Conservation (phyloP, 2,329 filamentous ascomycete species). For the Hypoxylon sp. region DNA sequence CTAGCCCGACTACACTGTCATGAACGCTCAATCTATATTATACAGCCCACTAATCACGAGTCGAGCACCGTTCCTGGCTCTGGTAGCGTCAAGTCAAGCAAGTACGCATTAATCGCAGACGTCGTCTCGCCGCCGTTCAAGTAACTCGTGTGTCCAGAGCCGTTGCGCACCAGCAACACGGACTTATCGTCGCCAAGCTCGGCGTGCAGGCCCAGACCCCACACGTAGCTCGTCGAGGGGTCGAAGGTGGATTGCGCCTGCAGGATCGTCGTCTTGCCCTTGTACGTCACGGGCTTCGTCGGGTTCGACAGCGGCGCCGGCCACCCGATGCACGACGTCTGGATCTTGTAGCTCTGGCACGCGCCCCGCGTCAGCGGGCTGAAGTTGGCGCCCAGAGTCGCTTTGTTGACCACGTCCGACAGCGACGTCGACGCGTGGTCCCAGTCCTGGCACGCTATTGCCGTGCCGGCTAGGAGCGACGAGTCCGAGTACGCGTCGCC, state of each 20-base stretch:
- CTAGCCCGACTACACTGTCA: neutral
- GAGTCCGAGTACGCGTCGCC: conserved; percentile 49
- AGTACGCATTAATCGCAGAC: conserved; percentile 52
- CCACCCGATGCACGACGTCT: conserved; percentile 60
- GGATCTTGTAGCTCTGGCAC: conserved; percentile 55
- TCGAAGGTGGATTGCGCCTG: conserved; percentile 59
- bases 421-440: conserved; percentile 46
- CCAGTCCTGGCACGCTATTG: conserved; percentile 60
- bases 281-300: conserved; percentile 48
- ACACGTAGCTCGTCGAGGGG: conserved; percentile 58
- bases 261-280: conserved; percentile 54
- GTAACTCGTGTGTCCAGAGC: conserved; percentile 59
- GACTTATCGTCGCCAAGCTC: conserved; percentile 52
- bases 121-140: conserved; percentile 53
- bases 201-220: conserved; percentile 54
- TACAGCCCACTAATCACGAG: conserved; percentile 1
- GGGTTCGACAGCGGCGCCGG: conserved; percentile 56
- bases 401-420: conserved; percentile 50
- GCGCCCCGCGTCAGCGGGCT: conserved; percentile 56
- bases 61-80: conserved; percentile 47
- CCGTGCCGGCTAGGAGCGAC: conserved; percentile 49
- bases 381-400: conserved; percentile 51
- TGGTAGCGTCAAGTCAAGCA: conserved; percentile 56
- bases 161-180: conserved; percentile 58
- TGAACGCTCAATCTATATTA: neutral